phyloP scores from a whole-genome alignment of 1,139 yeast species.

The Suhomyces chickasaworum region DNA sequence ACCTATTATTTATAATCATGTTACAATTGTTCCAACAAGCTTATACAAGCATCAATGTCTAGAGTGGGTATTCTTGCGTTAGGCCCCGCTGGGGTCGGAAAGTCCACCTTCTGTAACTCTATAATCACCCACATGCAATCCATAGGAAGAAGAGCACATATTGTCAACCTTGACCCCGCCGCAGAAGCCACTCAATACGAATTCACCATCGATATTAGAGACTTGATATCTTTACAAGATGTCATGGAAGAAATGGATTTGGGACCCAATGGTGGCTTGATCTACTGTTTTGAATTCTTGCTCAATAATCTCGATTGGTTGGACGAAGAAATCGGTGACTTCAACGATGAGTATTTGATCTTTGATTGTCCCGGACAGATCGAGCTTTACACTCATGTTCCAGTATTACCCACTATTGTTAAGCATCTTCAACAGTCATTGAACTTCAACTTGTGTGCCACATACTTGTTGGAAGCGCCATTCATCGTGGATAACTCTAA shows the following conservation, averaged over 20 bases:
- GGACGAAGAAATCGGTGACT: conserved; percentile 93
- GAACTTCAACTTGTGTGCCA: conserved; percentile 87
- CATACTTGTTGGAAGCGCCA: conserved; percentile 90
- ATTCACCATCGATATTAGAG: conserved; percentile 90
- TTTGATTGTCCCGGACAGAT: conserved; percentile 99
- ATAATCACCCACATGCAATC: conserved; percentile 87
- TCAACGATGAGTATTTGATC: conserved; percentile 86
- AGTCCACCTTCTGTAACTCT: conserved; percentile 86
- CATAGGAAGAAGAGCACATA: conserved; percentile 89
- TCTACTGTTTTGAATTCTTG: conserved; percentile 90
- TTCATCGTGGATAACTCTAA: conserved; percentile 87
- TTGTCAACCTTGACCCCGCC: conserved; percentile 95
- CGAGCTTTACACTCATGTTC: conserved; percentile 92
- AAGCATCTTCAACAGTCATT: conserved; percentile 77
- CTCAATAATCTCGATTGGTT: conserved; percentile 92
- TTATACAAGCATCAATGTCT: conserved; percentile 57
- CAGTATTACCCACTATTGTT: conserved; percentile 86
- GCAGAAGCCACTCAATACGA: conserved; percentile 93
- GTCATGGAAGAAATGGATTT: conserved; percentile 95
- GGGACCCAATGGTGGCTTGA: conserved; percentile 95
- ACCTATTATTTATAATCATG: conserved; percentile 6
- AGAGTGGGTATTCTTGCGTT: conserved; percentile 92
- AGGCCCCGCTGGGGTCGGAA: conserved; percentile 99
- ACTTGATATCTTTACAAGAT: conserved; percentile 85
- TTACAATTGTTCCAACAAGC: background rate